These are phyloP conservation scores for Conoideocrella luteorostrata DNA, from an alignment of 2,329 filamentous ascomycete genomes.

Conservation along the genomic window DNA sequence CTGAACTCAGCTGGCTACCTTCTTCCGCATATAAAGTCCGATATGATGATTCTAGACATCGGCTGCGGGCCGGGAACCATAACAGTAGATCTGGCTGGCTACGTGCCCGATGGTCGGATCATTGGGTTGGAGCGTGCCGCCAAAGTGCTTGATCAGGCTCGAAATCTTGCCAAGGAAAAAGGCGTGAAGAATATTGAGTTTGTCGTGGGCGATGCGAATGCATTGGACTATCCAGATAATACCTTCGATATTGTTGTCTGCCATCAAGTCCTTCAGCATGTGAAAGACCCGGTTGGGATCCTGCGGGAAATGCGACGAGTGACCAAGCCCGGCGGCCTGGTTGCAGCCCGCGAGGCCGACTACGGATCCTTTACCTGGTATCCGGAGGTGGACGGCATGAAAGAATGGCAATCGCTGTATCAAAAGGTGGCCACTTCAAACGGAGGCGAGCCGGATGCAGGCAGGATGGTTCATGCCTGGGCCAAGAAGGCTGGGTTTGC, in stretches of 20 bases:
- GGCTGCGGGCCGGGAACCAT: conserved; percentile 45
- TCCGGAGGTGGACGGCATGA: conserved; percentile 15
- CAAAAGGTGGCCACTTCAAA: conserved; percentile 10
- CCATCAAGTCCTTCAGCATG: conserved; percentile 34
- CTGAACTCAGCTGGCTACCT: conserved; percentile 36
- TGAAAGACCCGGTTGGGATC: conserved; percentile 26
- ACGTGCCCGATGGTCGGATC: conserved; percentile 28
- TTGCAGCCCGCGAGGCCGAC: conserved; percentile 25
- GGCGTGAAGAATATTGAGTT: conserved; percentile 28
- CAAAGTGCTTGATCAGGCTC: conserved; percentile 25
- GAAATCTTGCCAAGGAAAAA: conserved; percentile 17
- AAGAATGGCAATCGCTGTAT: conserved; percentile 15
- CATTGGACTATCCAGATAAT: conserved; percentile 28
- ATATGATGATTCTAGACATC: conserved; percentile 37
- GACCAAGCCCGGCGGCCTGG: conserved; percentile 32
- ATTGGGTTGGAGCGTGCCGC: conserved; percentile 32
- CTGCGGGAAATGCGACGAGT: conserved; percentile 35
- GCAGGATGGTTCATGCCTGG: conserved; percentile 17
- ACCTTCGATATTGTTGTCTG: conserved; percentile 34
- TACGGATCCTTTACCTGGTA: conserved; percentile 16
- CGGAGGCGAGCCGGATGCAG: conserved; percentile 16
- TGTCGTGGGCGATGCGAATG: conserved; percentile 20
- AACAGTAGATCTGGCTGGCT: conserved; percentile 32
- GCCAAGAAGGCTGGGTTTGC: conserved; percentile 16
- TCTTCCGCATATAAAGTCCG: conserved; percentile 30